Percentiles rank a stretch among this genome's conserved stretches.
phyloP scores from a whole-genome alignment of 805 yeast species.

The Candida nemodendra region DNA sequence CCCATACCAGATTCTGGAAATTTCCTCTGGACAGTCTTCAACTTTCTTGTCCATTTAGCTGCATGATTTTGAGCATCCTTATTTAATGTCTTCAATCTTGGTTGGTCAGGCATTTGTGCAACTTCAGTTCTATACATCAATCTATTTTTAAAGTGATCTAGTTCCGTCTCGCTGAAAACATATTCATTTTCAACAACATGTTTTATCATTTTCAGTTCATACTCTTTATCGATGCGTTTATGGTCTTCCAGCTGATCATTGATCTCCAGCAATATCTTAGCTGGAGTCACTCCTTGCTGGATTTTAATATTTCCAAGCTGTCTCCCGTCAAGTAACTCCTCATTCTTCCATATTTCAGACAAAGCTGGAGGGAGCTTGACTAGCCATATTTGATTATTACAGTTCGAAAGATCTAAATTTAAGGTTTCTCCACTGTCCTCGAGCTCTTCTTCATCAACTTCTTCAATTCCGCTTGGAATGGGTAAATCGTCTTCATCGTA shows the following conservation, averaged over 20 bases:
- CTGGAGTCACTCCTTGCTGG: slow-evolving; percentile 40
- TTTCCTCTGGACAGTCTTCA: slow-evolving; percentile 20
- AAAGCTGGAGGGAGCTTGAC: slow-evolving; percentile 87
- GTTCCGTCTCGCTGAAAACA: slow-evolving; percentile 84
- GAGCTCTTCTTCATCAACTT: slow-evolving; percentile 34
- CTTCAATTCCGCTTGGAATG: slow-evolving; percentile 36
- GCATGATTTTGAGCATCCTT: slow-evolving; percentile 35
- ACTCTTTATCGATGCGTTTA: slow-evolving; percentile 73
- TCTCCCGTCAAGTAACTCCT: slow-evolving; percentile 62
- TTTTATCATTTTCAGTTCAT: slow-evolving; percentile 75
- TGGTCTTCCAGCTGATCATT: slow-evolving; percentile 47
- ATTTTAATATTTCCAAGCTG: slow-evolving; percentile 80
- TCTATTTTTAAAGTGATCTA: slow-evolving; percentile 58
- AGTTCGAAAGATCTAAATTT: slow-evolving; percentile 66
- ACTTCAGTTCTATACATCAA: slow-evolving; percentile 50
- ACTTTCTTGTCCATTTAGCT: slow-evolving; percentile 31
- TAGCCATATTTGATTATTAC: slow-evolving; percentile 81
- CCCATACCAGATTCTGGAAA: slow-evolving; percentile 33
- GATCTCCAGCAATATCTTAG: slow-evolving; percentile 56
- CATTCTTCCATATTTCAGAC: slow-evolving; percentile 75
- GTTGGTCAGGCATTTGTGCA: slow-evolving; percentile 52
- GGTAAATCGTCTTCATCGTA: slow-evolving; percentile 33
- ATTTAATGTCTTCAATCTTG: slow-evolving; percentile 41
- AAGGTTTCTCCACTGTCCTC: slow-evolving; percentile 59
- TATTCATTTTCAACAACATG: slow-evolving; percentile 81